Base-by-base conservation (phyloP, 2,329 filamentous ascomycete species). In the Aspergillus carbonarius region DNA sequence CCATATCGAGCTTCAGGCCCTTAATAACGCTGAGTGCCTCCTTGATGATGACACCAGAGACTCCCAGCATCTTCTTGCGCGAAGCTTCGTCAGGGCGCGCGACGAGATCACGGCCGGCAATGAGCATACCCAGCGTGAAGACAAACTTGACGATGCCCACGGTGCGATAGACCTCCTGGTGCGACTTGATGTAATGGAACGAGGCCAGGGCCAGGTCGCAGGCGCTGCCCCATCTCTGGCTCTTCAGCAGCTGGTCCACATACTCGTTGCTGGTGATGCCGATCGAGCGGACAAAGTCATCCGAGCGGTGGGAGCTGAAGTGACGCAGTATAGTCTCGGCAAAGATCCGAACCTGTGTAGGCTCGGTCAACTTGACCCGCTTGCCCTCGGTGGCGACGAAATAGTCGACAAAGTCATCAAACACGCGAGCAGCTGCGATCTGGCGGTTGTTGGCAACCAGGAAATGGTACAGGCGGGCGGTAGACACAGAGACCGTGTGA, bases 1-100 rank as follows among this genome's bases (percentile, higher is more conserved):
- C 73, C 27, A 81, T 70, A 62, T 78, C 77, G 65, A 81, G 74
- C 34, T 78, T 74, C 46, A 76, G 65, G 4, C 69, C 70, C 54
- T 70, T 70, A 62, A 78, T 71, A 40, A 78, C 74, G 2, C 70
- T 66, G 2, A 81, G 66, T 1, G 76, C 76, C 55, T 77, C 74
- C 60, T 72, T 70, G 30, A 80, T 70, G 44, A 81, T 80, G 10
- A 66, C 63, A 30, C 70, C 72, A 5, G 78, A 79, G 1, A 76
- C 69, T 8, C 72, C 65, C 6, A 78, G 69, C 64, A 79, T 70
- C 60, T 74, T 74, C 70, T 76, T 76, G 59, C 73, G 74, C 23
- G 72, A 62, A 2, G 66, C 63, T n/a, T 70, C 66, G 23, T 77
- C 74, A 18, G 72, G 71, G n/a, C 70, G 65, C 0, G 70, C 71